Base-by-base conservation (phyloP, 441 rosid species). In the Croton laevigatus region DNA sequence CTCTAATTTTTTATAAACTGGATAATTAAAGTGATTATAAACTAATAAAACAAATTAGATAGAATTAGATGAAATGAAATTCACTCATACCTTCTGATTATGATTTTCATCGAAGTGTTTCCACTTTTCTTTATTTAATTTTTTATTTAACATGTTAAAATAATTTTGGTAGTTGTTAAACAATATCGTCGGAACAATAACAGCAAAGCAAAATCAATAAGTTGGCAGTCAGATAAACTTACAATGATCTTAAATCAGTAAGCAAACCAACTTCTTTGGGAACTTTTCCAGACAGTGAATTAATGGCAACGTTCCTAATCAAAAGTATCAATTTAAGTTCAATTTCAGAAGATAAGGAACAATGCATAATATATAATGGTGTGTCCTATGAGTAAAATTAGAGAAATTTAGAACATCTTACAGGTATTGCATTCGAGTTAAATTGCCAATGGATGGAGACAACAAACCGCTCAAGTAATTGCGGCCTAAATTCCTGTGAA, bases 181-280 rank as follows among this genome's bases (percentile, higher is more conserved):
- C n/a, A n/a, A n/a, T n/a, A n/a, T n/a, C 23, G 2, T 52, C 8
- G 1, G 57, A 17, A 6, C 10, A 17, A 52, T 52, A 52, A 38
- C n/a, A 42, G n/a, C n/a, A n/a, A n/a, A n/a, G n/a, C n/a, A n/a
- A 37, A 61, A 11, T 66, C 17, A 66, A 22, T 23, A 11, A 5
- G 42, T 44, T 27, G 1, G n/a, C 52, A 66, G 1, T 45, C 27
- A 46, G 20, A 5, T 51, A 60, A 74, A 78, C 86, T 82, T 86
- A 88, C 97, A 91, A 12, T 37, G 66, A 69, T 77, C 75, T 46
- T 65, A 89, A 80, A 71, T 86, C 87, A 42, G 85, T 75, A 59
- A 89, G 89, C 62, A 66, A 23, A 3, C 86, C 87, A n/a, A 87
- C 78, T 75, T 83, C 91, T 53, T 60, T 75, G 8, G 97, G 97